Evolutionary conservation across 768 basidiomycete species (phyloP).

Genomic region (Auriscalpium microsporum): DNA sequence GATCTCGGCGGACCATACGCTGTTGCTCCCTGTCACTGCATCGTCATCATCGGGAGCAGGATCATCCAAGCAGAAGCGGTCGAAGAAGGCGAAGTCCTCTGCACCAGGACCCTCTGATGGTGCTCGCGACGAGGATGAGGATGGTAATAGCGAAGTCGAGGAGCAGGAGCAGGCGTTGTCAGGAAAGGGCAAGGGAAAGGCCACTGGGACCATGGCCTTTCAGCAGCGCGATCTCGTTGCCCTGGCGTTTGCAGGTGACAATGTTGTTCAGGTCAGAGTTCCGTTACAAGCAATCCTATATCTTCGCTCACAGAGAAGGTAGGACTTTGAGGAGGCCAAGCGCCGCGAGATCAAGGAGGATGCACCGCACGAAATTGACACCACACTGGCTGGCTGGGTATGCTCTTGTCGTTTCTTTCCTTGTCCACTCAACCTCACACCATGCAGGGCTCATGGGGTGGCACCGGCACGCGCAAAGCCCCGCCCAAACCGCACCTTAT

Average conservation of each 20-base stretch:
- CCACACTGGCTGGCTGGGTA: constrained; percentile 93
- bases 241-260: constrained; percentile 93
- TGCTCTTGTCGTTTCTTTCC: constrained; percentile 20
- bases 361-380: constrained; percentile 82
- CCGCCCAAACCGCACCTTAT: constrained; percentile 63
- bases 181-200: constrained; percentile 35
- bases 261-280: constrained; percentile 73
- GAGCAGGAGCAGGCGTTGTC: constrained; percentile 52
- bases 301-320: background rate
- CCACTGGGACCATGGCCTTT: constrained; percentile 52
- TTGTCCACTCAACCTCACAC: background rate
- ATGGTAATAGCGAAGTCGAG: constrained; percentile 58
- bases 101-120: constrained; percentile 13
- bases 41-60: constrained; percentile 1
- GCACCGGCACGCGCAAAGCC: constrained; percentile 54
- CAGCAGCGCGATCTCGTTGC: constrained; percentile 90
- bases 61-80: constrained; percentile 5
- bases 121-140: constrained; percentile 35
- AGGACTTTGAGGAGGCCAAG: constrained; percentile 88
- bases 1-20: constrained; percentile 51
- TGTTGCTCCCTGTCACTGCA: constrained; percentile 22
- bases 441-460: constrained; percentile 84
- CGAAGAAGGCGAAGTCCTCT: constrained; percentile 13
- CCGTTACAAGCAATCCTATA: no score
- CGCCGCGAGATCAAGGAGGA: constrained; percentile 75